Evolutionary conservation across 2,329 filamentous ascomycete genomes (phyloP), one percentile per base, ranked within the genome.

Genomic region (Epichloe amarillans): DNA sequence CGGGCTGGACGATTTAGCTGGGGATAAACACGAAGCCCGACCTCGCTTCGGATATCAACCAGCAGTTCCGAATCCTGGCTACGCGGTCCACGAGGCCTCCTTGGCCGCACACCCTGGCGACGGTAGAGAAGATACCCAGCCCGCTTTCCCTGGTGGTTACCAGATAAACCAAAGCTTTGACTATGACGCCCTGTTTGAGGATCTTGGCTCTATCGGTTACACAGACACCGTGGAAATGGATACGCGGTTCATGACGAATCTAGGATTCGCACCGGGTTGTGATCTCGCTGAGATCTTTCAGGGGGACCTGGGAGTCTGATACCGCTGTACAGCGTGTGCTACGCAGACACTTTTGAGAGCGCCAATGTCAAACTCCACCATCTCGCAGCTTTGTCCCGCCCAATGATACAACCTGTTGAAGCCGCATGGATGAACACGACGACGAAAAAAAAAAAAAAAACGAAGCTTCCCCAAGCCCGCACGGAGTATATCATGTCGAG

Each of bases 161-260:
- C n/a, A 44, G 14, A 49, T 46, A 12, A 58, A 51, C 40, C 58
- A 61, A 49, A 46, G 60, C 19, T 52, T 74, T 4, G 73, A 77
- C 53, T 75, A 76, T 56, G 73, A 76, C 47, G 70, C 73, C 3
- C 69, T 76, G n/a, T 60, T 76, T 43, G 73, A 76, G 49, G 73
- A 76, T 50, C 65, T 77, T 30, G 71, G 71, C 17, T 72, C 72
- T n/a, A 70, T 74, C 40, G 73, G 76, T 52, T 72, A 69, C 55
- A 65, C 66, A 0, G 73, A 75, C 49, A 66, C 68, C 37, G 64
- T 77, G 43, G 75, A 77, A 26, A 70, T 73, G 12, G 78, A 82
- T 55, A 71, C 77, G 2, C 77, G 82, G 54, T 83, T 84, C 57
- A 82, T 84, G 79, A 73, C 78, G 43, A 84, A 84, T 56, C 67